phyloP scores from a whole-genome alignment of 179 eudicot species.

The Vitellaria paradoxa region DNA sequence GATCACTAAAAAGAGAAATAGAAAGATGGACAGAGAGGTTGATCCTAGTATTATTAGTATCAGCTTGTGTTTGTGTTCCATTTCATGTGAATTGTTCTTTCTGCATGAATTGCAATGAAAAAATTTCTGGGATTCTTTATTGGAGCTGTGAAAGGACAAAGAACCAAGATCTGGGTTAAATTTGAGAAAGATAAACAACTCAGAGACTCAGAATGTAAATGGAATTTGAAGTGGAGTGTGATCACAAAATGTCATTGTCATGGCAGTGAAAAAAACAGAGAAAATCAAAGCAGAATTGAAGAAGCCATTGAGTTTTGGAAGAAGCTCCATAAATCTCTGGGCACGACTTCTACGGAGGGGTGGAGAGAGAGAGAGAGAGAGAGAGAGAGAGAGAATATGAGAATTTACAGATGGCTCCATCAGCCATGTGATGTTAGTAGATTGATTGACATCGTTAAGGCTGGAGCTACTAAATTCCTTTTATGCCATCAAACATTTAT shows the following conservation, averaged over 20 bases:
- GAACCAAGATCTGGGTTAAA: conserved; percentile 7
- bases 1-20: conserved; percentile 21
- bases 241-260: not conserved
- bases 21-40: conserved; percentile 1
- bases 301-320: not conserved
- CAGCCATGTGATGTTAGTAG: conserved; percentile 1
- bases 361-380: too few relatives aligned
- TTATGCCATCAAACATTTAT: not conserved
- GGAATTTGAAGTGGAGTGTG: not conserved
- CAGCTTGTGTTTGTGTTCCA: conserved; percentile 33
- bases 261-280: not conserved
- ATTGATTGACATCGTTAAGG: not conserved
- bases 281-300: not conserved
- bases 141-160: not conserved
- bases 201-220: not conserved
- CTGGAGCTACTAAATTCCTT: not conserved
- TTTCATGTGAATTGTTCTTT: conserved; percentile 8
- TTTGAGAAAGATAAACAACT: too few relatives aligned
- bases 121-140: not conserved
- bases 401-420: not conserved
- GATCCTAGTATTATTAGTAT: conserved; percentile 23
- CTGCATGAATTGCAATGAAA: not conserved
- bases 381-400: not conserved
- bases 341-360: not conserved
- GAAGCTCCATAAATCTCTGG: not conserved